These are phyloP conservation scores for Forsythia viridissima DNA, from an alignment of 257 asterid species.

Conservation along the genomic window DNA sequence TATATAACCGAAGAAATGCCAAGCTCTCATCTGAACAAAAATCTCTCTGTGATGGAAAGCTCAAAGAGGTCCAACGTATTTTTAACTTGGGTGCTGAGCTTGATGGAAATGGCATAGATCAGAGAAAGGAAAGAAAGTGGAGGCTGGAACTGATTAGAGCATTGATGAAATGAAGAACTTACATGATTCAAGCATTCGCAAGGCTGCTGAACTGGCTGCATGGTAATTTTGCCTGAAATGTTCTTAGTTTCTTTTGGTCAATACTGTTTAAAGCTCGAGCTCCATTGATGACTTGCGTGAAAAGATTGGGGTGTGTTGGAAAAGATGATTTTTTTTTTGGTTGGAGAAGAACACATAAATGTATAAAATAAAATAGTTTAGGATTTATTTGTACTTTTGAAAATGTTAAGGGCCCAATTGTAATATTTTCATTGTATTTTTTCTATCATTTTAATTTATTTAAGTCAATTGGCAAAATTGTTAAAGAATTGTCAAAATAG, in stretches of 20 bases:
- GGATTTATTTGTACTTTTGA: too few relatives aligned
- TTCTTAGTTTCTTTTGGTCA: conserved; percentile 6
- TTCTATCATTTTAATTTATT: too few relatives aligned
- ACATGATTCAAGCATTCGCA: conserved; percentile 84
- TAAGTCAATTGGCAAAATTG: too few relatives aligned
- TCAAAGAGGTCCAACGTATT: conserved; percentile 75
- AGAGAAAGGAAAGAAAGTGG: conserved; percentile 84
- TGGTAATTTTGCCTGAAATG: conserved; percentile 54
- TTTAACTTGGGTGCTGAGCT: conserved; percentile 69
- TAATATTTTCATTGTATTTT: too few relatives aligned
- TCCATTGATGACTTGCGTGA: too few relatives aligned
- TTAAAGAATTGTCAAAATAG: too few relatives aligned
- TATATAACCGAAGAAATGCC: conserved; percentile 83
- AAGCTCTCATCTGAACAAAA: conserved; percentile 81
- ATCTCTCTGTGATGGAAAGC: conserved; percentile 78
- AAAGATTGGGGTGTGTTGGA: too few relatives aligned
- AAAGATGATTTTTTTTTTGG: too few relatives aligned
- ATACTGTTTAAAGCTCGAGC: too few relatives aligned
- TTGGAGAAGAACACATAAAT: too few relatives aligned
- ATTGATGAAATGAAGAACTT: conserved; percentile 61
- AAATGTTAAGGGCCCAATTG: too few relatives aligned
- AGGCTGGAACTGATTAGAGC: conserved; percentile 56
- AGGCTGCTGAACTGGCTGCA: conserved; percentile 96
- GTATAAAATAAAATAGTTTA: too few relatives aligned
- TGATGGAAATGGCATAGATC: conserved; percentile 58